A percentile compares a stretch with the other conserved stretches of the same genome.
These are phyloP conservation scores for Pelagomonas calceolata DNA, from an alignment of 108 stramenopile genomes.

Conservation along the genomic window DNA sequence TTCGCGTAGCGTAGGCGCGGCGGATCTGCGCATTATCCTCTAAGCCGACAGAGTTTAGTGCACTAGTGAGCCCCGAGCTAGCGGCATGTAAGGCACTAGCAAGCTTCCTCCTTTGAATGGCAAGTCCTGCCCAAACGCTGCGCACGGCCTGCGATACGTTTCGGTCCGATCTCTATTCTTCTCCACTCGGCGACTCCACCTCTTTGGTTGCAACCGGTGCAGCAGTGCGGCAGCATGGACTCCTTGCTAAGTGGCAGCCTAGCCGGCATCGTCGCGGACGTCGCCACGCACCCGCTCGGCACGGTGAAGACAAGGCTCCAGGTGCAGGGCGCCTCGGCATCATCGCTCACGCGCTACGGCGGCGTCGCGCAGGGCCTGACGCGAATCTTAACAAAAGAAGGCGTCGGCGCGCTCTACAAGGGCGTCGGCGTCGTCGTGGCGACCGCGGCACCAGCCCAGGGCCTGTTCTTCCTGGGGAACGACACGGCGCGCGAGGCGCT, in stretches of 20 bases:
- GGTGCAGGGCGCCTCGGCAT: background rate
- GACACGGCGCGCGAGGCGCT: background rate
- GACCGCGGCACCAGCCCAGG: background rate
- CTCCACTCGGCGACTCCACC: too few relatives aligned
- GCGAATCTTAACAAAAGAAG: background rate
- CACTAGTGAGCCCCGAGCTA: too few relatives aligned
- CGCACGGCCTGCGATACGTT: too few relatives aligned
- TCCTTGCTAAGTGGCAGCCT: background rate
- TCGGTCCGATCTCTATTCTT: too few relatives aligned
- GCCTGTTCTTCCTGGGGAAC: background rate
- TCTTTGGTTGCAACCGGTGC: too few relatives aligned
- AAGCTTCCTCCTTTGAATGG: too few relatives aligned
- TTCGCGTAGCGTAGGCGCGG: too few relatives aligned
- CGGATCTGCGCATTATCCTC: too few relatives aligned
- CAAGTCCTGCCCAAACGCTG: too few relatives aligned
- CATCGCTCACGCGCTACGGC: background rate
- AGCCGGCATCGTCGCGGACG: background rate
- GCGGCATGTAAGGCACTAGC: too few relatives aligned
- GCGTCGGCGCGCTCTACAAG: constrained; percentile 1
- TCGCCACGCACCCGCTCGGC: background rate
- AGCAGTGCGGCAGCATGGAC: too few relatives aligned
- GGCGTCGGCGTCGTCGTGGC: background rate
- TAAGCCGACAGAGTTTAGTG: too few relatives aligned
- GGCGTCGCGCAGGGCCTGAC: background rate
- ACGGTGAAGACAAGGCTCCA: background rate